Evolutionary conservation across 768 basidiomycete genomes (phyloP), one percentile per base, ranked within the genome.

Genomic region (Boletus subcaerulescens): DNA sequence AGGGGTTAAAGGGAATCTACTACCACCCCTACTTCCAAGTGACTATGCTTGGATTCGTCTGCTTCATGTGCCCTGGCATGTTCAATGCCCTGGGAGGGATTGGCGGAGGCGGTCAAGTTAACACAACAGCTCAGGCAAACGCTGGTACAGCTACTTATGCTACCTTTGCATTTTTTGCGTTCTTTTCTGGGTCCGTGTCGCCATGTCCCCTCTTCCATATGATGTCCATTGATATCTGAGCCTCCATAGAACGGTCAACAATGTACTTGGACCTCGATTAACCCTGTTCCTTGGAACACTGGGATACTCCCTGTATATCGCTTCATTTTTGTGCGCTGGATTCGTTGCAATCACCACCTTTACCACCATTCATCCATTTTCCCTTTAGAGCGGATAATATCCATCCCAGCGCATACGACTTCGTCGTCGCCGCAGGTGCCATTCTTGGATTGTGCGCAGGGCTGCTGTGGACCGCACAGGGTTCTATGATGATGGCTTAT

Each of bases 401-500:
- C 35, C 86, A 91, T 60, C 76, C 79, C 9, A 64, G 74, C 20
- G 82, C 83, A 10, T 77, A 77, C 33, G 74, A 73, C 31, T 92
- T 91, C 65, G 82, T 88, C 42, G 82, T 92, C 58, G 80, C 75
- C 17, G 77, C 88, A 3, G 91, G 90, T 18, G 85, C 86, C 38
- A 63, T 89, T 52, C 82, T 91, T 17, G 91, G 91, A 17, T 58
- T 90, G 46, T 89, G 86, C 62, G 90, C 81, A 14, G 80, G 77
- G 15, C 64, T 93, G 42, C 73, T 92, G 9, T 92, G 91, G 91
- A 86, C 89, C 1, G 87, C 89, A 0, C 90, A 93, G 63, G 91
- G 89, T n/a, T 85, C 83, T 17, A 73, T 93, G 55, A 91, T 92
- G 84, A 72, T 93, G 69, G 82, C 88, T 5, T 93, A 93, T 68